These are phyloP conservation scores for Jackrogersella multiformis DNA, from an alignment of 495 filamentous ascomycete species.

Conservation along the genomic window DNA sequence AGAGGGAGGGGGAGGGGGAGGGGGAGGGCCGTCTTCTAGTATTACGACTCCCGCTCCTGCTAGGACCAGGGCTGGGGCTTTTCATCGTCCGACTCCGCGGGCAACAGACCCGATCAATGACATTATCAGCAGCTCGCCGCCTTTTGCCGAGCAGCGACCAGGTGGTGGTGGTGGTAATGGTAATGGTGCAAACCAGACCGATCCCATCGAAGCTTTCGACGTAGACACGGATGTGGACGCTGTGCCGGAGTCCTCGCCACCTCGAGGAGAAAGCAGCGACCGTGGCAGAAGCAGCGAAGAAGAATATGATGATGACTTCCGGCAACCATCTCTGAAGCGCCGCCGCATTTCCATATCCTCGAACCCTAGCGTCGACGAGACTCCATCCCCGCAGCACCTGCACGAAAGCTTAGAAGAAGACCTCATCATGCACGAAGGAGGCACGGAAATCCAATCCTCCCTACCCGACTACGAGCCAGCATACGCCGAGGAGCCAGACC, in stretches of 20 bases:
- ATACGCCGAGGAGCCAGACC: not conserved
- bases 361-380: not conserved
- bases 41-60: slow-evolving; percentile 28
- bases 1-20: slow-evolving; percentile 27
- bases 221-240: slow-evolving; percentile 37
- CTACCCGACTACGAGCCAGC: not conserved
- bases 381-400: not conserved
- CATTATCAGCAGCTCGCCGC: slow-evolving; percentile 41
- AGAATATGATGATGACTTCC: slow-evolving; percentile 9
- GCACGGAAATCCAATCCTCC: not conserved
- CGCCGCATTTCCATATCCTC: slow-evolving; percentile 46
- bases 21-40: slow-evolving; percentile 43
- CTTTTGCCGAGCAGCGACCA: not conserved
- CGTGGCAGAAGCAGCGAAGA: slow-evolving; percentile 20
- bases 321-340: slow-evolving; percentile 30
- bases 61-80: slow-evolving; percentile 20
- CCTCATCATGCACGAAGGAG: slow-evolving; percentile 3
- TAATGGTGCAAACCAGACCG: slow-evolving; percentile 8
- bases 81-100: slow-evolving; percentile 35
- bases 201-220: slow-evolving; percentile 47
- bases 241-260: slow-evolving; percentile 41
- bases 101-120: slow-evolving; percentile 35
- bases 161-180: not conserved
- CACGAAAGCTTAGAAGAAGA: slow-evolving; percentile 14
- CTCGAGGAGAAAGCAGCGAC: not conserved